Evolutionary conservation across 169 alveolate genomes (phyloP).

Genomic region (Plasmodium gallinaceum): DNA sequence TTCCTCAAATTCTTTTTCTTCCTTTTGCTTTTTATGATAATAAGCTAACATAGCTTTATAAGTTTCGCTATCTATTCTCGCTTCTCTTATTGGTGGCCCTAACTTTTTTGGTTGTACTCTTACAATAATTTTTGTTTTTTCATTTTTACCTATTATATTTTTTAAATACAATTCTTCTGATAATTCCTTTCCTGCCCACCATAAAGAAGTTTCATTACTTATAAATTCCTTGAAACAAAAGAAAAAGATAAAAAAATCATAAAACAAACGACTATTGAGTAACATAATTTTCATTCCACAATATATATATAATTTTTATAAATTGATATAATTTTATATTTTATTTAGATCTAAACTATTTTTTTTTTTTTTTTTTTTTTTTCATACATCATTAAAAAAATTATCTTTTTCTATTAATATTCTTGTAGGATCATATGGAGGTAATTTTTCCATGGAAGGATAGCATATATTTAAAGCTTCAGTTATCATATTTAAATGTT

Average conservation of each 20-base stretch:
- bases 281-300: too few relatives aligned
- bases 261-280: too few relatives aligned
- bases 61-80: conserved; percentile 95
- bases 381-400: conserved; percentile 80
- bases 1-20: conserved; percentile 91
- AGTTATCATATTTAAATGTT: conserved; percentile 88
- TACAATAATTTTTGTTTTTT: conserved; percentile 94
- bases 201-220: conserved; percentile 88
- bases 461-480: conserved; percentile 95
- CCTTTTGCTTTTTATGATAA: conserved; percentile 94
- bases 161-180: conserved; percentile 87
- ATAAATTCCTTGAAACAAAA: conserved; percentile 79
- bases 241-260: not conserved
- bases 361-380: not conserved
- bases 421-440: conserved; percentile 94
- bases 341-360: not conserved
- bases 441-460: conserved; percentile 95
- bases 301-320: not conserved
- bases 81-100: conserved; percentile 97
- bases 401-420: conserved; percentile 91
- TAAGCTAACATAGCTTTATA: conserved; percentile 96
- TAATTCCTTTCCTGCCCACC: conserved; percentile 98
- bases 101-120: conserved; percentile 90
- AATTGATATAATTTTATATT: too few relatives aligned
- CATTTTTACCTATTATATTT: conserved; percentile 93